A percentile compares a stretch with the other conserved stretches of the same genome.
Conservation (phyloP, 768 basidiomycete species). For the Naematelia encephala region DNA sequence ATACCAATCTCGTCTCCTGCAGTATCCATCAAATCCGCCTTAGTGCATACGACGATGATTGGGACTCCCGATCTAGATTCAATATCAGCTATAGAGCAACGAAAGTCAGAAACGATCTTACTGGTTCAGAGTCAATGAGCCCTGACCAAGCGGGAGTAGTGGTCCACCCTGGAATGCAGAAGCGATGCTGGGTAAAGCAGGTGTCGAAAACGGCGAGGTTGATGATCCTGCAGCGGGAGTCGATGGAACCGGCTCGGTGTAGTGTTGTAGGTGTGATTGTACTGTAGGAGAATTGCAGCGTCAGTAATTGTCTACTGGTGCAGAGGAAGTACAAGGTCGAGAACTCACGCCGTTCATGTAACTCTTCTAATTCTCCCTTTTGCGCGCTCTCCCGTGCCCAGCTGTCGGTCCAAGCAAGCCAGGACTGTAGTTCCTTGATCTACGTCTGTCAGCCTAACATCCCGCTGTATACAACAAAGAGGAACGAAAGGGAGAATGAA, state of each 20-base stretch:
- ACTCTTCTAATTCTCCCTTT: constrained; percentile 60
- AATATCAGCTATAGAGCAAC: neutral
- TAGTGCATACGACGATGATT: constrained; percentile 84
- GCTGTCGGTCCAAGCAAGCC: constrained; percentile 79
- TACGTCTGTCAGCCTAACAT: constrained; percentile 1
- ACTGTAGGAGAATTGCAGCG: constrained; percentile 55
- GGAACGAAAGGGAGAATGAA: neutral
- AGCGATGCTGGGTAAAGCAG: constrained; percentile 47
- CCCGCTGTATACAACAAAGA: neutral
- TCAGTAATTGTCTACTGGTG: constrained; percentile 1
- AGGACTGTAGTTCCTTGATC: constrained; percentile 68
- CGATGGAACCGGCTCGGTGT: constrained; percentile 69
- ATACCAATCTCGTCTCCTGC: constrained; percentile 71
- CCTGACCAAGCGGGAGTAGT: constrained; percentile 75
- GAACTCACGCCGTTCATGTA: constrained; percentile 74
- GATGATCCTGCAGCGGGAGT: constrained; percentile 55
- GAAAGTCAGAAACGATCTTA: constrained; percentile 9
- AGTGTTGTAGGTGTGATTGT: constrained; percentile 84
- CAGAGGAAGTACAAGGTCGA: too few species aligned
- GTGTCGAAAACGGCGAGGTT: constrained; percentile 48
- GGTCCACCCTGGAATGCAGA: constrained; percentile 53
- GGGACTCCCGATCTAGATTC: constrained; percentile 61
- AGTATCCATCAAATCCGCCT: constrained; percentile 85
- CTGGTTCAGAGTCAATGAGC: constrained; percentile 79
- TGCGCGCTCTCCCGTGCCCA: constrained; percentile 61